A percentile compares a stretch with the other conserved stretches of the same genome.
phyloP scores from a whole-genome alignment of 768 basidiomycete genomes.

The Lyophyllum atratum region DNA sequence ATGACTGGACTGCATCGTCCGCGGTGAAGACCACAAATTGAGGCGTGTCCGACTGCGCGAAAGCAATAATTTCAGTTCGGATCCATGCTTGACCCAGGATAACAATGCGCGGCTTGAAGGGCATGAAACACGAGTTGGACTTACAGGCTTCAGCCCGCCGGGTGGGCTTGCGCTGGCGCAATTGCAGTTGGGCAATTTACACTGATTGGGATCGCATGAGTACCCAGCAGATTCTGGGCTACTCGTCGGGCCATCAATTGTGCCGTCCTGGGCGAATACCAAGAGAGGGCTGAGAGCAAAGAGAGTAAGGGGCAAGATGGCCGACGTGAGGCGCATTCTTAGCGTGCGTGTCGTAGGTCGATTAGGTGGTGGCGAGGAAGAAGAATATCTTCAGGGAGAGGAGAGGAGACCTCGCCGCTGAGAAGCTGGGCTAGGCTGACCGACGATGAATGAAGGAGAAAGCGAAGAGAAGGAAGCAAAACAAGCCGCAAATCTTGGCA shows the following conservation, averaged over 20 bases:
- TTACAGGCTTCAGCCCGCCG: conserved; percentile 65
- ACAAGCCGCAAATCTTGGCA: not conserved
- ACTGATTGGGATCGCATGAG: conserved; percentile 64
- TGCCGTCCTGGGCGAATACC: conserved; percentile 53
- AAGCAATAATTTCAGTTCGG: not conserved
- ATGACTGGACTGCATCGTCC: conserved; percentile 76
- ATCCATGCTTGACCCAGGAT: not conserved
- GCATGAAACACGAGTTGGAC: conserved; percentile 23
- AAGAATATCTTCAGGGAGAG: not conserved
- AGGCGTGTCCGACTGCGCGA: conserved; percentile 54
- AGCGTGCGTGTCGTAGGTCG: not conserved
- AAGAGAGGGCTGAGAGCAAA: conserved; percentile 33
- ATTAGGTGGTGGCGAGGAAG: not conserved
- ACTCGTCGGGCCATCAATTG: conserved; percentile 52
- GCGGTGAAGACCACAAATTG: conserved; percentile 76
- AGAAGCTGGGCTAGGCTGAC: not conserved
- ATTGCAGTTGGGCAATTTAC: conserved; percentile 69
- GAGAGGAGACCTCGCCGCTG: not conserved
- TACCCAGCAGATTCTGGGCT: conserved; percentile 63
- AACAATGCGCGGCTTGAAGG: not conserved
- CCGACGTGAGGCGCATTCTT: conserved; percentile 18
- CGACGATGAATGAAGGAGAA: not conserved
- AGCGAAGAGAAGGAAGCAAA: not conserved
- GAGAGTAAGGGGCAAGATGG: conserved; percentile 21
- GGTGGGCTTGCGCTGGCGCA: conserved; percentile 76